Base-by-base conservation (phyloP, 345 rosid species). In the Cochlearia excelsa region DNA sequence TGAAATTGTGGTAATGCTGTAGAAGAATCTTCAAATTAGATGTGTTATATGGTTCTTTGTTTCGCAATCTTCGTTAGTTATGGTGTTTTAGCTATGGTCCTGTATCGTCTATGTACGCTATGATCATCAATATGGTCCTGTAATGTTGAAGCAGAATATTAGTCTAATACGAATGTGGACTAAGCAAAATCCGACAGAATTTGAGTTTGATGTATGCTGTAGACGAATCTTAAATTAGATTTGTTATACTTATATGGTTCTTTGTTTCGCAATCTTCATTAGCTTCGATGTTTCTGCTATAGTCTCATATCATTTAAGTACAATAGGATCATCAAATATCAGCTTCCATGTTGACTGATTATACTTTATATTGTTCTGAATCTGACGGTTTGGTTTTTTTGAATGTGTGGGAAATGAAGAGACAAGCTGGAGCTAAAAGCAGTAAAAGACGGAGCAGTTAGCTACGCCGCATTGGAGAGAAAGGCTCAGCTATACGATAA, bases 341-440 rank as follows among this genome's bases (percentile, higher is more conserved):
- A n/a, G n/a, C n/a, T n/a, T n/a, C n/a, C n/a, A n/a, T n/a, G n/a
- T n/a, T n/a, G n/a, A n/a, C 47, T 31, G 26, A 6, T 39, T 30
- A 35, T 39, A 30, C 33, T 63, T 31, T 1, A 26, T 23, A 30
- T 30, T 44, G 61, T 51, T 43, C 34, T 51, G 4, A 40, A 58
- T 54, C 4, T 2, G 1, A 7, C 1, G 10, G 9, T 61, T n/a
- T 1, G 7, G 40, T 68, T 29, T 7, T 61, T 57, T 31, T 68
- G 48, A 23, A 23, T 63, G 26, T 63, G 27, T 73, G 40, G 68
- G 35, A 9, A 41, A 47, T 75, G 9, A 56, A 86, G 97, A 82
- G 97, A 93, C 63, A 89, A 93, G 82, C 84, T 89, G 0, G 99
- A 93, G 80, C 76, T 80, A 35, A 93, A 89, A 78, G 99, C 97